Conservation (phyloP, 495 filamentous ascomycete genomes). For the Penicillium malachiteum region DNA sequence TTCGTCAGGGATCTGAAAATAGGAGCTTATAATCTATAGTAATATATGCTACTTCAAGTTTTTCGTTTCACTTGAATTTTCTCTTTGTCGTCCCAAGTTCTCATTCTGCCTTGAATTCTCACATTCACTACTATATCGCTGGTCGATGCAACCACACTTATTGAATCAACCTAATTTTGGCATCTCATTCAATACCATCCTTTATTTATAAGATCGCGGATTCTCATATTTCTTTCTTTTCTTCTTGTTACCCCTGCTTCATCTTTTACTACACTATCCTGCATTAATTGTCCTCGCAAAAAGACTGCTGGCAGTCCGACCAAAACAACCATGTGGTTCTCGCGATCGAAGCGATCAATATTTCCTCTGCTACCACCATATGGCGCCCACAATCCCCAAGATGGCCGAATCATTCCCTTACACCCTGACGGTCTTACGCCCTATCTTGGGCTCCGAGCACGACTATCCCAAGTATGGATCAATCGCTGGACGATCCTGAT, state of each 20-base stretch:
- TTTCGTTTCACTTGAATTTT: not conserved
- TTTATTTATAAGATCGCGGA: too few species aligned
- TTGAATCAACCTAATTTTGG: too few species aligned
- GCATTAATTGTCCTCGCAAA: not conserved
- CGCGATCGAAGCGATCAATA: constrained; percentile 31
- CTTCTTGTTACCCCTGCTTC: not conserved
- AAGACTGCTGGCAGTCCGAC: not conserved
- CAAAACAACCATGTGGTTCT: constrained; percentile 29
- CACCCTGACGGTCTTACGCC: constrained; percentile 85
- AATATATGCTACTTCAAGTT: not conserved
- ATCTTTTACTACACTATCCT: not conserved
- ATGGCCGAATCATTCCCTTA: constrained; percentile 29
- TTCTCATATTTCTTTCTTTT: not conserved
- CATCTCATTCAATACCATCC: too few species aligned
- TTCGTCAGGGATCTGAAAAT: not conserved
- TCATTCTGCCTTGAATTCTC: too few species aligned
- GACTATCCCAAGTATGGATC: constrained; percentile 93
- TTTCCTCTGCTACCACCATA: constrained; percentile 48
- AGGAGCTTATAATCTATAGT: not conserved
- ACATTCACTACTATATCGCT: too few species aligned
- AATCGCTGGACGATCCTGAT: constrained; percentile 95
- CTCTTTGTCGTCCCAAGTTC: too few species aligned
- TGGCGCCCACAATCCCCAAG: constrained; percentile 38
- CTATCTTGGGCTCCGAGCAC: constrained; percentile 85
- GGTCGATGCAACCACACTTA: too few species aligned